Evolutionary conservation across 371 early-diverging fungal species (phyloP), one percentile per base, ranked within the genome.

Genomic region (Coemansia sp.): DNA sequence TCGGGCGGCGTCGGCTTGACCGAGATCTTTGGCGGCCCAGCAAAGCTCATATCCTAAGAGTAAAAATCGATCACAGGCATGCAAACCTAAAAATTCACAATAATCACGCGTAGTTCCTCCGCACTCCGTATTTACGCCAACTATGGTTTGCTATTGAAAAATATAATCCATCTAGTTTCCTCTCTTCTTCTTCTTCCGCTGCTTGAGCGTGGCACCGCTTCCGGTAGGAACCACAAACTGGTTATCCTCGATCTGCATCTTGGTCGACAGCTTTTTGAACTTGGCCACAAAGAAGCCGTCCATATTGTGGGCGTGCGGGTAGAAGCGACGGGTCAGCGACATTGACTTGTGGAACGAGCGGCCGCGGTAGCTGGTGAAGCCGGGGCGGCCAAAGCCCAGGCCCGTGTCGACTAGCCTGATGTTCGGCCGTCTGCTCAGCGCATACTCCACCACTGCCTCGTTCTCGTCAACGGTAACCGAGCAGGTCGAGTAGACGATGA

Each of bases 261-360:
- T 88, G 82, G 90, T 90, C 66, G 87, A 86, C 45, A 88, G 59
- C 80, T 97, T 94, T 81, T 91, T 90, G 77, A 99, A 90, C 69
- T 99, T 99, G 47, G 98, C 95, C 30, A 99, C 97, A 80, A 86
- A 99, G 88, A 99, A 99, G 57, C 99, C 99, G 81, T 99, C 99
- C 98, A 99, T 98, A 81, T 99, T 99, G 81, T 99, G 95, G 31
- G 94, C 89, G 79, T 99, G 99, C 38, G 99, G 99, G 81, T 98
- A 99, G 83, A 92, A 94, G 61, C 99, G 86, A 57, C 94, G 85
- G 0, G 98, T 92, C 59, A 93, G 77, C 38, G 84, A 84, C 58
- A 99, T 63, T 16, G 89, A 85, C 8, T 89, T 88, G 76, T 95
- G 93, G 90, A 97, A 99, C 4, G 72, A 68, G 65, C 91, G 90